Conservation (phyloP, 2,329 filamentous ascomycete species). For the Arthrinium puccinioides region DNA sequence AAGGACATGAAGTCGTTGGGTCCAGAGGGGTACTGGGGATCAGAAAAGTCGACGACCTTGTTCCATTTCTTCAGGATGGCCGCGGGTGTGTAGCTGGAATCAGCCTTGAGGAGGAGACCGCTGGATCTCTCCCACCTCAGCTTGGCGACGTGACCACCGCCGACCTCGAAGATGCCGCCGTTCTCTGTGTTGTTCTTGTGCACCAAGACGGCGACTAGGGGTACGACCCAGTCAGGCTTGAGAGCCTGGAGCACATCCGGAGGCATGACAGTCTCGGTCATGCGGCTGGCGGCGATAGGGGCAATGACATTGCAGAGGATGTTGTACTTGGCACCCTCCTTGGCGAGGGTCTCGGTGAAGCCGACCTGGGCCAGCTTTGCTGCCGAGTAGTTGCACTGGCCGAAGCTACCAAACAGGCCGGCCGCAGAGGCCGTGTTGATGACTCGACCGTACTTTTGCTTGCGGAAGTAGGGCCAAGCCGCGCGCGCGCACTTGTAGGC, state of each 20-base stretch:
- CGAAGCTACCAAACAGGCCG: constrained; percentile 91
- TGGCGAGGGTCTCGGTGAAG: constrained; percentile 95
- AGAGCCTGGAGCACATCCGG: constrained; percentile 81
- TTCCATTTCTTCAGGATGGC: constrained; percentile 87
- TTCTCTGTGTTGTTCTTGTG: constrained; percentile 86
- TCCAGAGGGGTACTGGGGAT: constrained; percentile 75
- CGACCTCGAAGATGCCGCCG: constrained; percentile 87
- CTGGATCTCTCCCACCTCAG: constrained; percentile 89
- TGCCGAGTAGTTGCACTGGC: constrained; percentile 94
- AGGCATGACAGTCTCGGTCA: constrained; percentile 94
- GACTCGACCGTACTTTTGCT: constrained; percentile 95
- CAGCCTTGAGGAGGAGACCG: constrained; percentile 83
- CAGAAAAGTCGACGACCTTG: constrained; percentile 77
- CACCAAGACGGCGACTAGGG: constrained; percentile 79
- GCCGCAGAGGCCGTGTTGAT: constrained; percentile 98
- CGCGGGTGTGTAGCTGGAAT: constrained; percentile 79
- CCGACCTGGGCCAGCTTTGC: constrained; percentile 94
- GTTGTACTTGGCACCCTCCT: constrained; percentile 97
- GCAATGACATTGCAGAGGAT: constrained; percentile 93
- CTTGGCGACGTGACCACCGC: constrained; percentile 88
- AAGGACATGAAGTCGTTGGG: constrained; percentile 83
- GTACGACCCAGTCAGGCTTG: constrained; percentile 92
- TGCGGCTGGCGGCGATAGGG: constrained; percentile 87
- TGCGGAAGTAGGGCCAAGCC: constrained; percentile 95
- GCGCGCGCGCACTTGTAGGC: constrained; percentile 93